phyloP scores from a whole-genome alignment of 2,329 filamentous ascomycete species.

The Microdochium trichocladiopsis region DNA sequence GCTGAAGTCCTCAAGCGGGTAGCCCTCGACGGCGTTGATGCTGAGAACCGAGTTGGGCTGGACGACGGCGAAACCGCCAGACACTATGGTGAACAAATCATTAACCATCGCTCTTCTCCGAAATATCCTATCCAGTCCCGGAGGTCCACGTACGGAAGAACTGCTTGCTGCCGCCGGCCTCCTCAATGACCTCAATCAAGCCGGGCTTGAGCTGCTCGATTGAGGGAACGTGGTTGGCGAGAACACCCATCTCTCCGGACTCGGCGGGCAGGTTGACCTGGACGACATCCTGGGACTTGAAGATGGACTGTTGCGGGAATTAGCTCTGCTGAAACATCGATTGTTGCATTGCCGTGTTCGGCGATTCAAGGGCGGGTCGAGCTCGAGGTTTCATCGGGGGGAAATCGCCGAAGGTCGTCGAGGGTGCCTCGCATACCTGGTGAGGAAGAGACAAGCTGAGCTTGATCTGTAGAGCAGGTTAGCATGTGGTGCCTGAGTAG shows the following conservation, averaged over 20 bases:
- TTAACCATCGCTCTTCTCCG: slow-evolving; percentile 8
- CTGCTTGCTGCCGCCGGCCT: slow-evolving; percentile 83
- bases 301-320: slow-evolving; percentile 60
- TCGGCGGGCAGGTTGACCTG: slow-evolving; percentile 99
- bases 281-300: slow-evolving; percentile 64
- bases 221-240: slow-evolving; percentile 96
- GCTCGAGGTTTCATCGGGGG: background rate
- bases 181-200: slow-evolving; percentile 91
- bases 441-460: slow-evolving; percentile 96
- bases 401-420: background rate
- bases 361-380: background rate
- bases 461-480: slow-evolving; percentile 62
- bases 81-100: slow-evolving; percentile 50
- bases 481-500: slow-evolving; percentile 15
- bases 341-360: slow-evolving; percentile 3
- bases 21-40: slow-evolving; percentile 98
- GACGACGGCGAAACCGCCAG: slow-evolving; percentile 92
- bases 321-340: slow-evolving; percentile 27
- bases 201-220: slow-evolving; percentile 99
- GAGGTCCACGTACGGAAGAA: slow-evolving; percentile 78
- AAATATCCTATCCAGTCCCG: slow-evolving; percentile 2
- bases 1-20: slow-evolving; percentile 92
- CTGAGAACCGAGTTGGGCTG: slow-evolving; percentile 91
- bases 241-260: slow-evolving; percentile 98
- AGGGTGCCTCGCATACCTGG: slow-evolving; percentile 63